Evolutionary conservation across 176 grass and related monocot species (phyloP).

Genomic region (Stipa capillata): DNA sequence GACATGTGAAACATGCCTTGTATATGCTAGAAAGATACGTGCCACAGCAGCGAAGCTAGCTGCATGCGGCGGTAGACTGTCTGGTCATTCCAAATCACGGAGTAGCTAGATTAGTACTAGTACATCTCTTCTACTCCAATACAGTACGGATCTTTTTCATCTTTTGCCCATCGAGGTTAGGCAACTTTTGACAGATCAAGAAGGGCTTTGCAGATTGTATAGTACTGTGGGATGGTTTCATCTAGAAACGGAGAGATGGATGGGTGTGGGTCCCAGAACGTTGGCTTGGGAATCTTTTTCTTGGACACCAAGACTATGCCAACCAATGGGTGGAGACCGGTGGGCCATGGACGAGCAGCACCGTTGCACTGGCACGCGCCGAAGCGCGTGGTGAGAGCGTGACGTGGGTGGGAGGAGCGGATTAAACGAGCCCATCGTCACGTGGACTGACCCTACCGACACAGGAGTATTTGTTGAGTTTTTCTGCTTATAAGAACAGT

Average conservation of each 20-base stretch:
- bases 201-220: no score
- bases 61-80: background rate
- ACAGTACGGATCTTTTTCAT: background rate
- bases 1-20: conserved; percentile 22
- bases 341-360: background rate
- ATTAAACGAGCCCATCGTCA: background rate
- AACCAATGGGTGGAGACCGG: background rate
- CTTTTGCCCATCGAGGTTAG: background rate
- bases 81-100: background rate
- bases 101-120: background rate
- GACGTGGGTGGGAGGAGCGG: background rate
- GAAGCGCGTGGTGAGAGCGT: background rate
- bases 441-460: background rate
- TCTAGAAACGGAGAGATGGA: background rate
- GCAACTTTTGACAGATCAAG: background rate
- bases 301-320: background rate
- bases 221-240: background rate
- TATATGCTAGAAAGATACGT: background rate
- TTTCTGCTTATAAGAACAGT: no score
- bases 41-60: background rate
- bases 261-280: background rate
- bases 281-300: background rate
- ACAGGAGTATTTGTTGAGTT: no score
- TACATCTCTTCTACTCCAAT: background rate
- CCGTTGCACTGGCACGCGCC: background rate